Conservation (phyloP, 2,329 filamentous ascomycete genomes). For the Torrubiellomyces zombiae region DNA sequence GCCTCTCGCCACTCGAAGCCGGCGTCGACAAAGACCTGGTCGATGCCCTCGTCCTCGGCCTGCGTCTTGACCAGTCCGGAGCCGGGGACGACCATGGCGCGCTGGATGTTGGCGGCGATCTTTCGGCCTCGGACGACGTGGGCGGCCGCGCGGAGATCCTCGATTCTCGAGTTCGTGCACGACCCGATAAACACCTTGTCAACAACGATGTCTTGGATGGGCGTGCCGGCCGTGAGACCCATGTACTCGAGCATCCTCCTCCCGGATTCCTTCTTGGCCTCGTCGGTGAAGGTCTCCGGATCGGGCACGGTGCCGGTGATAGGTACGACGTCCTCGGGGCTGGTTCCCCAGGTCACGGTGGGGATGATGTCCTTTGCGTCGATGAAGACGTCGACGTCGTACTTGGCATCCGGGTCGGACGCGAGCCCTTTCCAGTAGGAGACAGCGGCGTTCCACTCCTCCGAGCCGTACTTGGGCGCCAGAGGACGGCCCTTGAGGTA, state of each 20-base stretch:
- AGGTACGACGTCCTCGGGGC: slow-evolving; percentile 87
- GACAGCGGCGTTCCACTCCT: slow-evolving; percentile 78
- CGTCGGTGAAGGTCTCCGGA: slow-evolving; percentile 69
- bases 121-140: slow-evolving; percentile 75
- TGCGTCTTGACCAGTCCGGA: slow-evolving; percentile 87
- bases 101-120: slow-evolving; percentile 75
- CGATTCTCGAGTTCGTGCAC: slow-evolving; percentile 93
- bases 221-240: slow-evolving; percentile 73
- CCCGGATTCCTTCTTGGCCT: slow-evolving; percentile 65
- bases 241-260: slow-evolving; percentile 85
- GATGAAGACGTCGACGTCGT: slow-evolving; percentile 77
- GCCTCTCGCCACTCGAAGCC: slow-evolving; percentile 98
- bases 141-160: slow-evolving; percentile 81
- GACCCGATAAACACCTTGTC: slow-evolving; percentile 98
- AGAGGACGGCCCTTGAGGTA: slow-evolving; percentile 86
- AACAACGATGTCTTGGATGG: slow-evolving; percentile 77
- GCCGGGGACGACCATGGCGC: slow-evolving; percentile 90
- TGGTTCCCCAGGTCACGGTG: slow-evolving; percentile 93
- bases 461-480: slow-evolving; percentile 66
- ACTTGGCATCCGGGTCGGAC: slow-evolving; percentile 78
- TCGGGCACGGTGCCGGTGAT: slow-evolving; percentile 85
- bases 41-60: slow-evolving; percentile 80
- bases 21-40: slow-evolving; percentile 80
- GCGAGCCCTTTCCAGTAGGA: slow-evolving; percentile 77
- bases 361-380: slow-evolving; percentile 86